Evolutionary conservation across 2,329 filamentous ascomycete species (phyloP).

Genomic region (Phialophora macrospora): DNA sequence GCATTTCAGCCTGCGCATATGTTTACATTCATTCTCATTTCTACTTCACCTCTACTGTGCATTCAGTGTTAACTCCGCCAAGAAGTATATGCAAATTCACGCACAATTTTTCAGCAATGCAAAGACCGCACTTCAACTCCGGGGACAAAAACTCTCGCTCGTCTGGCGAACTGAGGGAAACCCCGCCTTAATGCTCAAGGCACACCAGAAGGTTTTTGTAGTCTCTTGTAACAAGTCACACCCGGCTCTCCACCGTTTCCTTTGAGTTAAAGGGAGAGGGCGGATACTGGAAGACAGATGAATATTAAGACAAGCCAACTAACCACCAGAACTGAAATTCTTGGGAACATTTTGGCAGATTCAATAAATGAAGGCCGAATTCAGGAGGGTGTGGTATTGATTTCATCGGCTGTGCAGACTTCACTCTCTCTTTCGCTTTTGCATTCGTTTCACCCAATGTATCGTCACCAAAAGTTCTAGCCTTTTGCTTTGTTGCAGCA

Average conservation of each 20-base stretch:
- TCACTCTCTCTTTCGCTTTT: no score
- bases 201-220: neutral
- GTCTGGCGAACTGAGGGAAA: neutral
- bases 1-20: neutral
- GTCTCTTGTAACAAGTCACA: conserved; percentile 3
- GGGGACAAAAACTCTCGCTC: neutral
- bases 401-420: no score
- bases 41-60: neutral
- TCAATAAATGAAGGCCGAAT: no score
- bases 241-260: conserved; percentile 4
- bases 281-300: conserved; percentile 5
- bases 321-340: neutral
- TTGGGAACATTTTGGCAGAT: neutral
- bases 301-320: conserved; percentile 11
- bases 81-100: neutral
- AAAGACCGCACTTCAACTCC: neutral
- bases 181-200: neutral
- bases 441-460: no score
- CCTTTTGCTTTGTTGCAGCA: no score
- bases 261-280: conserved; percentile 5
- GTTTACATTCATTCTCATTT: neutral
- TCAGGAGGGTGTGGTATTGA: no score
- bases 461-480: no score
- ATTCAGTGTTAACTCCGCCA: neutral
- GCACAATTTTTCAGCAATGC: neutral